A percentile compares a stretch with the other conserved stretches of the same genome.
These are phyloP conservation scores for Suhomyces sp. DNA, from an alignment of 805 yeast genomes.

Conservation along the genomic window DNA sequence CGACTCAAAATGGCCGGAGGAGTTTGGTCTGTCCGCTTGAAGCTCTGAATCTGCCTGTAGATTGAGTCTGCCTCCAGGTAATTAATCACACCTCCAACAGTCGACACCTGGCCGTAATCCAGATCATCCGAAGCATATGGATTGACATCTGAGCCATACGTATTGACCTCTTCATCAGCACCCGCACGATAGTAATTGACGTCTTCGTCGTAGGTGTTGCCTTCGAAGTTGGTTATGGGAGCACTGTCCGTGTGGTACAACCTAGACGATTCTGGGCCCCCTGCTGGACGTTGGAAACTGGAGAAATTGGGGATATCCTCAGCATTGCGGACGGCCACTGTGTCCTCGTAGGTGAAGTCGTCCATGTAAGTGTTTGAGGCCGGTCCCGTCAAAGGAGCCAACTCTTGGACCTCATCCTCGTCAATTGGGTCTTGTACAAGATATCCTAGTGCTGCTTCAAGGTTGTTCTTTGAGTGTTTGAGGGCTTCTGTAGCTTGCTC, in stretches of 20 bases:
- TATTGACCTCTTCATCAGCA: no score
- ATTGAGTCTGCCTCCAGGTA: no score
- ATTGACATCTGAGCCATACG: no score
- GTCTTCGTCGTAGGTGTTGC: not conserved
- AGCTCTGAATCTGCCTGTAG: constrained; percentile 3
- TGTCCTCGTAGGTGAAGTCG: constrained; percentile 12
- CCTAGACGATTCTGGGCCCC: no score
- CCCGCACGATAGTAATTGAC: no score
- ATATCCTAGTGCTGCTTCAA: constrained; percentile 33
- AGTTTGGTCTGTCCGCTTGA: not conserved
- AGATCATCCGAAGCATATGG: not conserved
- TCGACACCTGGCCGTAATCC: no score
- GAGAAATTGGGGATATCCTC: constrained; percentile 30
- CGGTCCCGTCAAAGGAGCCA: not conserved
- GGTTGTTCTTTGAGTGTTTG: constrained; percentile 24
- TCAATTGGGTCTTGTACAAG: constrained; percentile 34
- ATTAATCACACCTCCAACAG: no score
- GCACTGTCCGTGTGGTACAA: not conserved
- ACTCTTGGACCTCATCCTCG: constrained; percentile 7
- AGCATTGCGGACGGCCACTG: constrained; percentile 29
- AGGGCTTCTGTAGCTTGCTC: constrained; percentile 42
- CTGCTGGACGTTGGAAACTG: no score
- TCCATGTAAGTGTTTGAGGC: not conserved
- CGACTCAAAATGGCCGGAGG: constrained; percentile 20
- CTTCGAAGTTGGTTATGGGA: not conserved